phyloP scores from a whole-genome alignment of 225 moss, liverwort and hornwort species.

The Rhytidiadelphus loreus region DNA sequence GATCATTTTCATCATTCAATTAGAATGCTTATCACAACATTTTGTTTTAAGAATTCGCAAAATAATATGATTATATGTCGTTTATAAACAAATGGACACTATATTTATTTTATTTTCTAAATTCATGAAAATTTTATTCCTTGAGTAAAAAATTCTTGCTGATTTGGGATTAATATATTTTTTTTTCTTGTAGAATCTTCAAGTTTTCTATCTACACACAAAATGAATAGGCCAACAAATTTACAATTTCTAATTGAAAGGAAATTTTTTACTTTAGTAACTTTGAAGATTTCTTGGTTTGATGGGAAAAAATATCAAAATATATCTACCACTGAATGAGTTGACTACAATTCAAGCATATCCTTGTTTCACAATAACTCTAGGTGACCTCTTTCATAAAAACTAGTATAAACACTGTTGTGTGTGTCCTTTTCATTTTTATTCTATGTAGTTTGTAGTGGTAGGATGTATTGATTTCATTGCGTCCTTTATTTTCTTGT shows the following conservation, averaged over 20 bases:
- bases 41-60: neutral
- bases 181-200: neutral
- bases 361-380: too few relatives aligned
- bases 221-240: neutral
- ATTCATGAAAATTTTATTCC: neutral
- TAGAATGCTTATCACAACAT: neutral
- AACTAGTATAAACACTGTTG: too few relatives aligned
- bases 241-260: neutral
- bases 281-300: neutral
- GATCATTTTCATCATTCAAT: neutral
- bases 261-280: neutral
- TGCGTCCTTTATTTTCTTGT: too few relatives aligned
- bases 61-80: neutral
- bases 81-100: neutral
- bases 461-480: too few relatives aligned
- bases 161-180: neutral
- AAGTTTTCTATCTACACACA: neutral
- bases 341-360: too few relatives aligned
- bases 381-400: too few relatives aligned
- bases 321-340: neutral
- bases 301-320: neutral
- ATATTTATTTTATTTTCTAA: neutral
- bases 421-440: too few relatives aligned
- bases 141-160: neutral
- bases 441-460: too few relatives aligned